Evolutionary conservation across 192 early-diverging fungal genomes (phyloP), one percentile per base, ranked within the genome.

Genomic region (Coemansia sp.): DNA sequence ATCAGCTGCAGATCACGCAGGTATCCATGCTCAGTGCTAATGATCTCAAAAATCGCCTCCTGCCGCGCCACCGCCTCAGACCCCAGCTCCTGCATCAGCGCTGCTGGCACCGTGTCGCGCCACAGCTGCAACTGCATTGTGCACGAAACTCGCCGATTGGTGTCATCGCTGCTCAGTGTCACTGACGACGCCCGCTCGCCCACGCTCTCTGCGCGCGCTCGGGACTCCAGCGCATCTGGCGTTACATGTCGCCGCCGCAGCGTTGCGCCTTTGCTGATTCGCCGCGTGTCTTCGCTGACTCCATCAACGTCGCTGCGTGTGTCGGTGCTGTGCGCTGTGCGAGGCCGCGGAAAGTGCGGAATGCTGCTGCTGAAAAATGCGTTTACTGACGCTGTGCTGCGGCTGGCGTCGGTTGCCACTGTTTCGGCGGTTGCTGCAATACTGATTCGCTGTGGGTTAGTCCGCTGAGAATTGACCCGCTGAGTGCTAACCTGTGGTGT

Each of bases 11-110:
- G 74, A 53, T 98, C 94, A 49, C 82, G 85, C 26, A 95, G 87
- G 84, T 93, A 98, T 58, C 93, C 89, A 17, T 86, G 85, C 72
- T 98, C 93, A 0, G 91, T 96, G 47, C 87, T 85, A 16, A 96
- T 89, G 25, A 96, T 62, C 73, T 98, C 96, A 65, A 87, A 92
- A 61, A 98, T 97, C 21, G 87, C 85, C 72, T 98, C 94, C 67
- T 98, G 96, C 43, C 49, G 73, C 10, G 71, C 80, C 22, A 82
- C 50, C 5, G 67, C 52, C 50, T 74, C 71, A 0, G 62, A 25
- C 16, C 26, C 22, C 17, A 82, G 68, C 29, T 60, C 31, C 65
- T 70, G 71, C 48, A 82, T 60, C 50, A 82, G 64, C 31, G 26
- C 48, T 1, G 47, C 22, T 27, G 80, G 61, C 8, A 82, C 71